Evolutionary conservation across 1,139 yeast genomes (phyloP).

Genomic region (Pichia inconspicua): DNA sequence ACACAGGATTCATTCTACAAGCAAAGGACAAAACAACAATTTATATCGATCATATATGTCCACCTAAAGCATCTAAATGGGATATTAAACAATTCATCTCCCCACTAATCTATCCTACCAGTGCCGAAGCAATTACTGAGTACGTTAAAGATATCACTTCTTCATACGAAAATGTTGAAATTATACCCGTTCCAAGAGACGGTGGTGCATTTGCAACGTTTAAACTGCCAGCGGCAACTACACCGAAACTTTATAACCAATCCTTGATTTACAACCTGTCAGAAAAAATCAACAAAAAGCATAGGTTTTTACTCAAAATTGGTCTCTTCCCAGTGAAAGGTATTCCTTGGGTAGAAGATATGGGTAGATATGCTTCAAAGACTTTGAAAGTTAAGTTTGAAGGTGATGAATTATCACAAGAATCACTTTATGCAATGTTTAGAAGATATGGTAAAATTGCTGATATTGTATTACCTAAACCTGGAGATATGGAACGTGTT

Average conservation of each 20-base stretch:
- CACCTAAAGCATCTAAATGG: constrained; percentile 31
- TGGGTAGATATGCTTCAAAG: constrained; percentile 64
- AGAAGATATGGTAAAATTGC: constrained; percentile 80
- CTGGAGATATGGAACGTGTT: constrained; percentile 36
- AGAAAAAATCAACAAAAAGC: constrained; percentile 22
- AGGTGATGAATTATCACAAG: constrained; percentile 72
- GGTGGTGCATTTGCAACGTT: constrained; percentile 91
- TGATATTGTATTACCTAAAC: constrained; percentile 56
- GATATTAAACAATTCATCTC: constrained; percentile 23
- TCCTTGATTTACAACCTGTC: constrained; percentile 44
- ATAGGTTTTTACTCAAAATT: constrained; percentile 34
- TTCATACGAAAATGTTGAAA: constrained; percentile 25
- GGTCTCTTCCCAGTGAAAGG: constrained; percentile 73
- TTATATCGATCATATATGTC: constrained; percentile 46
- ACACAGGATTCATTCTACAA: constrained; percentile 54
- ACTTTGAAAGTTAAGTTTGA: constrained; percentile 61
- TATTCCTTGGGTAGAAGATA: constrained; percentile 92
- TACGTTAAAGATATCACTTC: constrained; percentile 21
- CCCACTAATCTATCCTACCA: constrained; percentile 20
- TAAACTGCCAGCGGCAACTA: constrained; percentile 44
- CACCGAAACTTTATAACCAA: constrained; percentile 44
- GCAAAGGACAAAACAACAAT: constrained; percentile 45
- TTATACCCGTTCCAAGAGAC: constrained; percentile 70
- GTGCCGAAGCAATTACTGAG: constrained; percentile 22
- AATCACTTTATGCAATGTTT: constrained; percentile 71